These are phyloP conservation scores for Alternaria burnsii DNA, from an alignment of 2,329 filamentous ascomycete species.

Conservation along the genomic window DNA sequence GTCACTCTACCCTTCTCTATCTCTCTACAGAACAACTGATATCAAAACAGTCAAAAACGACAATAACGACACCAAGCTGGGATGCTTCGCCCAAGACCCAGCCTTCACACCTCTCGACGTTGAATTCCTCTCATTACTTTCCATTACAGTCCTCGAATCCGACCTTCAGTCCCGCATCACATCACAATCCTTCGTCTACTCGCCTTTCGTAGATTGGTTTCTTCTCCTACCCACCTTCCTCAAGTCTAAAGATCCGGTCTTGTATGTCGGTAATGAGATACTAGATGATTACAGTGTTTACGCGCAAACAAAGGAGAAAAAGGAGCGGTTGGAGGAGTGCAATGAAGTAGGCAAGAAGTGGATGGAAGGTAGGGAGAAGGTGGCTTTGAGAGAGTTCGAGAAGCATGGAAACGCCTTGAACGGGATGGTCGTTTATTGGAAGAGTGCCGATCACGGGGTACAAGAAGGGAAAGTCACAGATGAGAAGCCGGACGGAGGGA, in stretches of 20 bases:
- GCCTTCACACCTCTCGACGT: conserved; percentile 45
- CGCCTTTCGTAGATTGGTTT: conserved; percentile 50
- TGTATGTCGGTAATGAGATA: conserved; percentile 52
- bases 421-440: conserved; percentile 46
- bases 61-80: conserved; percentile 3
- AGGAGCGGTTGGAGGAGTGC: conserved; percentile 34
- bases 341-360: conserved; percentile 41
- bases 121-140: conserved; percentile 35
- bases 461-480: background rate
- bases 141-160: conserved; percentile 24
- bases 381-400: conserved; percentile 39
- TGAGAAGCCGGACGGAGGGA: background rate
- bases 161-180: conserved; percentile 34
- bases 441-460: background rate
- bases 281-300: conserved; percentile 38
- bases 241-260: conserved; percentile 34
- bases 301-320: conserved; percentile 37
- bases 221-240: conserved; percentile 45
- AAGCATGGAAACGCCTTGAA: conserved; percentile 43
- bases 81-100: conserved; percentile 48
- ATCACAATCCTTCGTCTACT: conserved; percentile 39
- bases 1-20: background rate
- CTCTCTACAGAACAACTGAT: background rate
- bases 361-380: conserved; percentile 22
- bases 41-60: background rate